Evolutionary conservation across 2,329 filamentous ascomycete species (phyloP).

Genomic region (Trichoderma harzianum): DNA sequence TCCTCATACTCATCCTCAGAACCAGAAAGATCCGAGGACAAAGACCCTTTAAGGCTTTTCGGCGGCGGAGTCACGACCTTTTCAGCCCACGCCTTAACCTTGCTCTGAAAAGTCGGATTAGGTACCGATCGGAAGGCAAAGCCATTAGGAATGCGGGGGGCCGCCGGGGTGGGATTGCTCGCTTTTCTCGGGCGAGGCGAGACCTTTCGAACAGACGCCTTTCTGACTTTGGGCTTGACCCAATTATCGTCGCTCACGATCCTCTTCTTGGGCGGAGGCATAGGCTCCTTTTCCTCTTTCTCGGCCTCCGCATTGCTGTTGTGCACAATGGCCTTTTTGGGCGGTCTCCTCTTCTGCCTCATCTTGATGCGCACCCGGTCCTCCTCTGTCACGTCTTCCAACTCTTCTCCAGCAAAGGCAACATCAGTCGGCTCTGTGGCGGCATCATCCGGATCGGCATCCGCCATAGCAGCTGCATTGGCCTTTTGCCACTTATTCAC

Average conservation of each 20-base stretch:
- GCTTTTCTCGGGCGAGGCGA: constrained; percentile 36
- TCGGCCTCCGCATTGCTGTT: constrained; percentile 21
- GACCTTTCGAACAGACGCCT: constrained; percentile 43
- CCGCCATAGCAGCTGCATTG: constrained; percentile 62
- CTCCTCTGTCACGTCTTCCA: constrained; percentile 57
- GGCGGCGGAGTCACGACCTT: constrained; percentile 48
- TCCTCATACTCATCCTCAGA: constrained; percentile 28
- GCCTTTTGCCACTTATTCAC: constrained; percentile 83
- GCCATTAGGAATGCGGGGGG: constrained; percentile 51
- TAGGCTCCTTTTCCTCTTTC: constrained; percentile 31
- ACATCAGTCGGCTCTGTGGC: constrained; percentile 60
- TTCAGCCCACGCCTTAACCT: constrained; percentile 60
- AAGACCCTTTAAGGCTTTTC: constrained; percentile 32
- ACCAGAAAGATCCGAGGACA: not conserved
- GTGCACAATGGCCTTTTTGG: constrained; percentile 24
- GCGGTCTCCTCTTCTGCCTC: constrained; percentile 43
- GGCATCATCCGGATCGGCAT: constrained; percentile 48
- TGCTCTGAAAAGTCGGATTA: constrained; percentile 55
- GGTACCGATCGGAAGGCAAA: constrained; percentile 52
- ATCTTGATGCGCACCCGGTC: constrained; percentile 57
- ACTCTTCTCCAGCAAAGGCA: constrained; percentile 55
- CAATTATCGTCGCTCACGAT: constrained; percentile 93
- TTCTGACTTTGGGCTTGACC: constrained; percentile 60
- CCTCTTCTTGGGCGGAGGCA: constrained; percentile 74
- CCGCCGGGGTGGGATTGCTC: constrained; percentile 20